A percentile compares a stretch with the other conserved stretches of the same genome.
Evolutionary conservation across 441 rosid species (phyloP).

Genomic region (Erodium trifolium): DNA sequence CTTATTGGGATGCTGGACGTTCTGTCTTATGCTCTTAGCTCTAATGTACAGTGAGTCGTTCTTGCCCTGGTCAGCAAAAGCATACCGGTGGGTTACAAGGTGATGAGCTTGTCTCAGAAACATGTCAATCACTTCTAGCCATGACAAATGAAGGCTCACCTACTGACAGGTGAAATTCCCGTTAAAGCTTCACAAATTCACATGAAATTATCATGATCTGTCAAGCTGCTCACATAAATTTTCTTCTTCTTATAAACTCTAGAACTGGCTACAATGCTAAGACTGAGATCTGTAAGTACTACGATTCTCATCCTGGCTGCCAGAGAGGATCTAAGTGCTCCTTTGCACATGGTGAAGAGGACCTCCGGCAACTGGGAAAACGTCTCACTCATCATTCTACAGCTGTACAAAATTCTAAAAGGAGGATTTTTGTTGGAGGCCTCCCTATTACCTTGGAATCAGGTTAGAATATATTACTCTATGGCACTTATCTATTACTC

Average conservation of each 20-base stretch:
- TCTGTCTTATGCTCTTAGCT: slow-evolving; percentile 22
- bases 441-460: slow-evolving; percentile 45
- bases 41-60: slow-evolving; percentile 39
- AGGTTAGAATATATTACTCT: slow-evolving; percentile 28
- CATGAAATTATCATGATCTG: slow-evolving; percentile 4
- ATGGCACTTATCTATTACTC: slow-evolving; percentile 5
- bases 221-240: slow-evolving; percentile 12
- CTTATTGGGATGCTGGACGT: slow-evolving; percentile 4
- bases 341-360: slow-evolving; percentile 39
- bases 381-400: slow-evolving; percentile 19
- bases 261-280: slow-evolving; percentile 27
- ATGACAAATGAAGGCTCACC: slow-evolving; percentile 29
- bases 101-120: slow-evolving; percentile 31
- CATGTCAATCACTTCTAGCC: slow-evolving; percentile 25
- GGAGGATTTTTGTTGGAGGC: slow-evolving; percentile 53
- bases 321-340: slow-evolving; percentile 41
- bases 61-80: slow-evolving; percentile 27
- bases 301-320: slow-evolving; percentile 40
- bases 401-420: slow-evolving; percentile 18
- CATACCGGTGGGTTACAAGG: slow-evolving; percentile 24
- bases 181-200: slow-evolving; percentile 15
- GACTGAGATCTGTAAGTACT: slow-evolving; percentile 40
- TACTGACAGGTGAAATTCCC: slow-evolving; percentile 31
- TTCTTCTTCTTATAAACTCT: slow-evolving; percentile 16
- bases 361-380: slow-evolving; percentile 27